A percentile compares a stretch with the other conserved stretches of the same genome.
Evolutionary conservation across 495 filamentous ascomycete genomes (phyloP).

Genomic region (Penicillium subrubescens): DNA sequence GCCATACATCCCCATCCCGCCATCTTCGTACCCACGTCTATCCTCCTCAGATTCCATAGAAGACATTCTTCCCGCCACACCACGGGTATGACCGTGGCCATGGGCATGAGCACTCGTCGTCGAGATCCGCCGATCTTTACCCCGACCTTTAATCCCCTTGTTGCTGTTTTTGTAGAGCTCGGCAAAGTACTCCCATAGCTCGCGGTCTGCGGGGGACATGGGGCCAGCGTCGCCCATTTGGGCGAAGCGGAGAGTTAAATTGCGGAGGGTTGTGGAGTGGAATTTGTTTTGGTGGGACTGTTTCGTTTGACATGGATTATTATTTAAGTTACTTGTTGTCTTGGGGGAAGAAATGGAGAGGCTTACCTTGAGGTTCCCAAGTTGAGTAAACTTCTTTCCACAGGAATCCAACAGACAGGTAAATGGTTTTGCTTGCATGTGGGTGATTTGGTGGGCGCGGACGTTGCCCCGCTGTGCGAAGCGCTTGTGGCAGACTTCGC

Average conservation of each 20-base stretch:
- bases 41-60: slow-evolving; percentile 34
- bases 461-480: slow-evolving; percentile 89
- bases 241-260: slow-evolving; percentile 75
- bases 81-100: neutral
- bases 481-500: slow-evolving; percentile 76
- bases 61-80: slow-evolving; percentile 14
- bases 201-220: slow-evolving; percentile 69
- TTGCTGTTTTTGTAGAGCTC: slow-evolving; percentile 91
- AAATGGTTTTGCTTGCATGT: slow-evolving; percentile 76
- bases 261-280: slow-evolving; percentile 69
- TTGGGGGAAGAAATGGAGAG: no score
- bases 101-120: slow-evolving; percentile 18
- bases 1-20: neutral
- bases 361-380: slow-evolving; percentile 83
- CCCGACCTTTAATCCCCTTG: slow-evolving; percentile 91
- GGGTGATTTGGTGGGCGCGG: slow-evolving; percentile 82
- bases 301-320: no score
- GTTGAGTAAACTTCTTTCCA: slow-evolving; percentile 81
- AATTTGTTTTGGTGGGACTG: slow-evolving; percentile 96
- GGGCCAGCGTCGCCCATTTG: slow-evolving; percentile 60
- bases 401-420: slow-evolving; percentile 80
- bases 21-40: slow-evolving; percentile 23
- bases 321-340: no score
- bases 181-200: slow-evolving; percentile 84
- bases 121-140: slow-evolving; percentile 68